A percentile compares a stretch with the other conserved stretches of the same genome.
Conservation (phyloP, 345 rosid genomes). For the Clarkia xantiana region DNA sequence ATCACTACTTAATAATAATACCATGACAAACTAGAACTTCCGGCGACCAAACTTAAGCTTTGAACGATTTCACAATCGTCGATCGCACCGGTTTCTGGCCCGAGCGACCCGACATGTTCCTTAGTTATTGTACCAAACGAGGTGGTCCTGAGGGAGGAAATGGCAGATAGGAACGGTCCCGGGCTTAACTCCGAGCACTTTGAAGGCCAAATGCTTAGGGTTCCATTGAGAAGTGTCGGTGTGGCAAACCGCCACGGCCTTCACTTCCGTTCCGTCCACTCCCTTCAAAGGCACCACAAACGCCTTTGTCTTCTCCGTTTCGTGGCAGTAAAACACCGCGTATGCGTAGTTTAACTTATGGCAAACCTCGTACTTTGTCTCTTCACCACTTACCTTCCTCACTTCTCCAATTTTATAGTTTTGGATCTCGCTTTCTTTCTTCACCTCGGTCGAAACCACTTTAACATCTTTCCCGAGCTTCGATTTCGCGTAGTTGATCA, state of each 20-base stretch:
- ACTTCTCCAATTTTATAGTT: constrained; percentile 29
- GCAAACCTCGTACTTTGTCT: constrained; percentile 43
- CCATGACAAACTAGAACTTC: too few species aligned
- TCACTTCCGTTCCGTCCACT: constrained; percentile 40
- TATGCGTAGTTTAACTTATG: constrained; percentile 72
- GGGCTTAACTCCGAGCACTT: constrained; percentile 60
- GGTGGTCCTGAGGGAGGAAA: constrained; percentile 68
- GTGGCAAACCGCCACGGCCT: constrained; percentile 78
- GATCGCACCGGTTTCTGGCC: background rate
- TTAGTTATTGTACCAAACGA: constrained; percentile 47
- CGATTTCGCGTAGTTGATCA: constrained; percentile 61
- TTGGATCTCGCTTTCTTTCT: constrained; percentile 24
- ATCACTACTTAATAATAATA: too few species aligned
- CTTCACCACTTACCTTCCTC: constrained; percentile 20
- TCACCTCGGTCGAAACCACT: constrained; percentile 56
- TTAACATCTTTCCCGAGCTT: constrained; percentile 43
- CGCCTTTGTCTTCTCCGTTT: constrained; percentile 34
- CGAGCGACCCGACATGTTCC: background rate
- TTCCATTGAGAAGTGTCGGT: constrained; percentile 73
- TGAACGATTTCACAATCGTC: too few species aligned
- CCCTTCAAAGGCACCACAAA: constrained; percentile 48
- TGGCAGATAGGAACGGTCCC: constrained; percentile 63
- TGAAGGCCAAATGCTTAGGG: constrained; percentile 71
- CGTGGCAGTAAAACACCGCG: constrained; percentile 75
- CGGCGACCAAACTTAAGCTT: too few species aligned